Conservation (phyloP, 768 basidiomycete species). For the Hemileccinum rubropunctum region DNA sequence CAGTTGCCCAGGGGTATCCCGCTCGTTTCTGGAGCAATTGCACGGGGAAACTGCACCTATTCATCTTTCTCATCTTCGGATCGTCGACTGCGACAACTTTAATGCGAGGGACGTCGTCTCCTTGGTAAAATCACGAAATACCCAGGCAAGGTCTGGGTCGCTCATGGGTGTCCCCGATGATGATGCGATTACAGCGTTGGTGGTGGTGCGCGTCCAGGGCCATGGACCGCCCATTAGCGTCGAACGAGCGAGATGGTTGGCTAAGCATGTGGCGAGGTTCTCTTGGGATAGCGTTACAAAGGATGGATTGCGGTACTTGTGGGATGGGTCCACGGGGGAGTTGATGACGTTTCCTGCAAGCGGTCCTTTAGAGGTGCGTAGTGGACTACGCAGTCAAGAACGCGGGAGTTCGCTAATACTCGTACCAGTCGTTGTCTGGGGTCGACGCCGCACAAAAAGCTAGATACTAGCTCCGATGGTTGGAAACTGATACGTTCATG, state of each 20-base stretch:
- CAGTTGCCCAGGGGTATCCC: constrained; percentile 1
- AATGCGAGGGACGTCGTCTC: not conserved
- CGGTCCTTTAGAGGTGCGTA: not conserved
- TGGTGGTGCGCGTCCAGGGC: constrained; percentile 1
- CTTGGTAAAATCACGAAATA: constrained; percentile 6
- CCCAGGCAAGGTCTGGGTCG: not conserved
- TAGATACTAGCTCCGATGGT: no score
- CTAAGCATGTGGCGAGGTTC: constrained; percentile 4
- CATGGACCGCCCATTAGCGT: constrained; percentile 6
- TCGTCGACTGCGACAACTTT: constrained; percentile 10
- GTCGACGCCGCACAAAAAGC: no score
- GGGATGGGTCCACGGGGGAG: not conserved
- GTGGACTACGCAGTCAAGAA: not conserved
- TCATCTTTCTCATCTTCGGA: constrained; percentile 1
- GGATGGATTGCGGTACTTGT: constrained; percentile 7
- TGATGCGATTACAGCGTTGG: not conserved
- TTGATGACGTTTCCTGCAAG: not conserved
- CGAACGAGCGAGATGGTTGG: constrained; percentile 4
- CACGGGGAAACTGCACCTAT: not conserved
- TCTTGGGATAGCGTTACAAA: constrained; percentile 10
- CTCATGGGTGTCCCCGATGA: constrained; percentile 6
- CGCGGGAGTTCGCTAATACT: no score
- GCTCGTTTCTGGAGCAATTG: constrained; percentile 1
- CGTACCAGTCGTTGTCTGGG: no score
- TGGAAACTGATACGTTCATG: no score